Evolutionary conservation across 2,329 filamentous ascomycete genomes (phyloP), one percentile per base, ranked within the genome.

Genomic region (Neurospora sp.): DNA sequence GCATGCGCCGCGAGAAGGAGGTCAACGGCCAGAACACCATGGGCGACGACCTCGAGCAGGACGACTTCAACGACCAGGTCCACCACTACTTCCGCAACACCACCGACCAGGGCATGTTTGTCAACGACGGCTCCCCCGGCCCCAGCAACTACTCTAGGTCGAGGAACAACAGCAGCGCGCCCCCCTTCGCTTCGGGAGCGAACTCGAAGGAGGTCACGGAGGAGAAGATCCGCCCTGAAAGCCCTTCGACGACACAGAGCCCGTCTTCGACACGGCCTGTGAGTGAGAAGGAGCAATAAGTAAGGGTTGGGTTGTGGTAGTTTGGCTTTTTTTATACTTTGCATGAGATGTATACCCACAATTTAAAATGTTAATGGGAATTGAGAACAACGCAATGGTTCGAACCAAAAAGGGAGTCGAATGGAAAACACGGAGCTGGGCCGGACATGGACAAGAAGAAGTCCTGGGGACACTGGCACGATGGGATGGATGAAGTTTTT

Each of bases 1-100:
- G 80, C 4, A 80, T 83, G 73, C 80, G 80, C 62, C 73, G 70
- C 11, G 39, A 75, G 15, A 71, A 71, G 52, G 74, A 78, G 68
- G 78, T 81, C 67, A 78, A 82, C 70, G 78, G 81, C 42, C 72
- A 74, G 43, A 73, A 71, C 6, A 11, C 42, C 23, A 39, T 62
- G 10, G 72, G 72, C 19, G 19, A 73, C 9, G 72, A 74, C 33
- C 66, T 73, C 4, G 80, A 84, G 3, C 82, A 85, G 71, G 83
- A 85, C 68, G 81, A 84, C 39, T 85, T 86, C 72, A 86, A 83
- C 7, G 79, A 82, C 19, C 83, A 86, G 75, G 86, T 87, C 42
- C 83, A 86, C 75, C 79, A 82, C 52, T 88, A 87, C 78, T 88
- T 88, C 78, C 80, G 81, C 76, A 75, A 76, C 71, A 80, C 78